Conservation (phyloP, 345 rosid species). For the Citrus australasica region DNA sequence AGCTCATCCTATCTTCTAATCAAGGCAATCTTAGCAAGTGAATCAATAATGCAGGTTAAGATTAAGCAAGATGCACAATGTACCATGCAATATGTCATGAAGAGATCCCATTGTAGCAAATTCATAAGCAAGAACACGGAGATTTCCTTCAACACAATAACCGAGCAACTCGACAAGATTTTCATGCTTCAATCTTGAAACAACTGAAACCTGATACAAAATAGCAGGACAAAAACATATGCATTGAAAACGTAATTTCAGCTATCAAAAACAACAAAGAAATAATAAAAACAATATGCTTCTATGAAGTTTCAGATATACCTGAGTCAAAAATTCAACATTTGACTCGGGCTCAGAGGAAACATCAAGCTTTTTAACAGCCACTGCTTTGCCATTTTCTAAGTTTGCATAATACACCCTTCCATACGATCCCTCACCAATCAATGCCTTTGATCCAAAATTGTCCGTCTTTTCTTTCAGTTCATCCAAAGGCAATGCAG, state of each 20-base stretch:
- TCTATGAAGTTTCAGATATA: conserved; percentile 20
- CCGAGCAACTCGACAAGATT: conserved; percentile 83
- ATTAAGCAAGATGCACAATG: conserved; percentile 4
- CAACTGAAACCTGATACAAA: conserved; percentile 61
- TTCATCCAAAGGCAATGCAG: conserved; percentile 63
- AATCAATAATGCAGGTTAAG: not conserved
- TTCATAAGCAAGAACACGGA: conserved; percentile 88
- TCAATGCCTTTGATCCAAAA: conserved; percentile 91
- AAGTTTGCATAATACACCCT: conserved; percentile 83
- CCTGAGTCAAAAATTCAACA: conserved; percentile 88
- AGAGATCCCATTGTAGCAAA: conserved; percentile 99
- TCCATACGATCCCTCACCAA: conserved; percentile 99
- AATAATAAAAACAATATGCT: not conserved
- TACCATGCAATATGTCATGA: conserved; percentile 94
- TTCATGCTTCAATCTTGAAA: conserved; percentile 83
- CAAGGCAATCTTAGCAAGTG: not conserved
- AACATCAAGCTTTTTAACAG: conserved; percentile 93
- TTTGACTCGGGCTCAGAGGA: conserved; percentile 72
- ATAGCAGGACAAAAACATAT: not conserved
- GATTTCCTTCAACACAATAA: conserved; percentile 79
- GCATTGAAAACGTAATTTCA: not conserved
- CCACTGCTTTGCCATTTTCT: conserved; percentile 60
- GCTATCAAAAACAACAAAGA: conserved; percentile 4
- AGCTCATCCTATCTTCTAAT: not conserved
- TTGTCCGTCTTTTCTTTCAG: conserved; percentile 86